Conservation (phyloP, 768 basidiomycete genomes). For the Lactarius hengduanensis region DNA sequence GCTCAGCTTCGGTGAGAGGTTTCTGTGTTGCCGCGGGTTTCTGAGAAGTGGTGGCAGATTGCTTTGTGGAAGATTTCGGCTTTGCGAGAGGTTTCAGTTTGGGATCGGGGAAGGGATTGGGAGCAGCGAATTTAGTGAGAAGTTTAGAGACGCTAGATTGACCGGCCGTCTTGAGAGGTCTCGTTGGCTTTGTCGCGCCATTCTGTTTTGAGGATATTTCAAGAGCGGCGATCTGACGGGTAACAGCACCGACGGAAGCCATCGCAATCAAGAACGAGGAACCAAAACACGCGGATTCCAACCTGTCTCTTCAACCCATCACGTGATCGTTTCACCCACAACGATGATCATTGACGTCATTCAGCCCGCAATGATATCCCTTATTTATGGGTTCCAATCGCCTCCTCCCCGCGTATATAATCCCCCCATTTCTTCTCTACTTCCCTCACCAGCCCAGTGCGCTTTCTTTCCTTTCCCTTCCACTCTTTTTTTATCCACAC, state of each 20-base stretch:
- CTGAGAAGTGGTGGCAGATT: conserved; percentile 11
- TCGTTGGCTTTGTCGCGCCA: conserved; percentile 35
- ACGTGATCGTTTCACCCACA: conserved; percentile 18
- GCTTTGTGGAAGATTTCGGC: conserved; percentile 37
- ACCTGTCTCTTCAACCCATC: background rate
- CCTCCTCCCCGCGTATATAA: background rate
- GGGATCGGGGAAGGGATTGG: conserved; percentile 47
- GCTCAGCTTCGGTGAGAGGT: conserved; percentile 27
- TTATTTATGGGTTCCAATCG: background rate
- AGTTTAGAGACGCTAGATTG: conserved; percentile 67
- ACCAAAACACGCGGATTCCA: background rate
- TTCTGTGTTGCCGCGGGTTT: conserved; percentile 30
- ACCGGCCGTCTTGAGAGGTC: conserved; percentile 51
- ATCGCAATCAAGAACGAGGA: conserved; percentile 29
- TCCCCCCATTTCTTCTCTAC: background rate
- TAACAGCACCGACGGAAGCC: conserved; percentile 52
- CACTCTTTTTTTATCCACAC: conserved; percentile 13
- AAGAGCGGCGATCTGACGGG: conserved; percentile 66
- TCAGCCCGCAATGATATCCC: background rate
- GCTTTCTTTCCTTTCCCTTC: conserved; percentile 3
- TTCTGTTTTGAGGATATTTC: conserved; percentile 58
- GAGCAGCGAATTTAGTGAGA: conserved; percentile 70
- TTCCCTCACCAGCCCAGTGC: conserved; percentile 4
- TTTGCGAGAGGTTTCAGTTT: conserved; percentile 23
- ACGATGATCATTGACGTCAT: conserved; percentile 9